Conservation (phyloP, 1,284 basidiomycete genomes). For the Leccinum angustisporum region DNA sequence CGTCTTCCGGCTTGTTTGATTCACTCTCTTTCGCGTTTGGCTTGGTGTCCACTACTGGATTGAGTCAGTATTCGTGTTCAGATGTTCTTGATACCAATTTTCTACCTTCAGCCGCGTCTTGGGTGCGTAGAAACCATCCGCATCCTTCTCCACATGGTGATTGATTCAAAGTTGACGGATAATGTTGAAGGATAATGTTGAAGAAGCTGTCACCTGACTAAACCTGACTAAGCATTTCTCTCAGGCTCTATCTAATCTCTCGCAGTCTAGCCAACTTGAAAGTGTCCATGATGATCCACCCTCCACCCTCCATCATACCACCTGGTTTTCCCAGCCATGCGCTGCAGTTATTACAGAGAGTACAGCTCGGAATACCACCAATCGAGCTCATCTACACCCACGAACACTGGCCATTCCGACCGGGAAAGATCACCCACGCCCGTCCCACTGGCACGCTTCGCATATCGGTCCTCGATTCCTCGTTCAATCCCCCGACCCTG, state of each 20-base stretch:
- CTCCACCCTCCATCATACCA: conserved; percentile 11
- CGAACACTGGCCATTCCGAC: conserved; percentile 53
- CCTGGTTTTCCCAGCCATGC: conserved; percentile 30
- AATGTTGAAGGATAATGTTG: conserved; percentile 4
- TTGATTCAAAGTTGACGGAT: conserved; percentile 12
- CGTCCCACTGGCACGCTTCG: conserved; percentile 33
- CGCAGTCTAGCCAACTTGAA: not conserved
- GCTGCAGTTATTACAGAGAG: conserved; percentile 39
- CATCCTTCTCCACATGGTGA: conserved; percentile 60
- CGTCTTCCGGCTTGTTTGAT: conserved; percentile 23
- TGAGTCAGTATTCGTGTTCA: conserved; percentile 13
- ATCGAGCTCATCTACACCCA: conserved; percentile 59
- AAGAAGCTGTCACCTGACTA: conserved; percentile 22
- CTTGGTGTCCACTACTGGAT: conserved; percentile 12
- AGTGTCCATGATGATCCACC: conserved; percentile 14
- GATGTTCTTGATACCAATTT: not conserved
- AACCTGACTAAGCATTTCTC: conserved; percentile 29
- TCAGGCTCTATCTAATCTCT: conserved; percentile 22
- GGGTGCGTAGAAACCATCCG: conserved; percentile 70
- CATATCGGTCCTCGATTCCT: conserved; percentile 82
- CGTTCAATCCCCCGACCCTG: conserved; percentile 91
- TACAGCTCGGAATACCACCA: conserved; percentile 46
- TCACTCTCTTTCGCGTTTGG: conserved; percentile 31
- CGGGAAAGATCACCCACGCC: conserved; percentile 16
- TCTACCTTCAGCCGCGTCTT: conserved; percentile 30